phyloP scores from a whole-genome alignment of 179 eudicot genomes.

The Heliamphora pulchella region DNA sequence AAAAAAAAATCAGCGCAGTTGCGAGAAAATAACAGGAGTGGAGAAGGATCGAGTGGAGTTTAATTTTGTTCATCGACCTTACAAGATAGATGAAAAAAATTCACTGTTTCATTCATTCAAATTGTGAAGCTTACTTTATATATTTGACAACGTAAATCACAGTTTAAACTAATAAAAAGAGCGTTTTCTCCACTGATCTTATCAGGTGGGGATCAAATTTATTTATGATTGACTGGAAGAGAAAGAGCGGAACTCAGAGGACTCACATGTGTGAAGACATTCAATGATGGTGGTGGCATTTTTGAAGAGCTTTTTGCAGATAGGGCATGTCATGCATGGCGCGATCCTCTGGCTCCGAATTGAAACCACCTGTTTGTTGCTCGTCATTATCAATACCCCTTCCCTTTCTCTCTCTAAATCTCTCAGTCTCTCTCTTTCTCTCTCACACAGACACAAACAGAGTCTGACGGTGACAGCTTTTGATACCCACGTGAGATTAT shows the following conservation, averaged over 20 bases:
- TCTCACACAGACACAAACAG: neutral
- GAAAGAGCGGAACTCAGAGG: neutral
- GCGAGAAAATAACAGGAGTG: neutral
- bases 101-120: too few relatives aligned
- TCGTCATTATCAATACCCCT: neutral
- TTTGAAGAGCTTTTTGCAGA: constrained; percentile 19
- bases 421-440: neutral
- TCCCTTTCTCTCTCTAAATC: neutral
- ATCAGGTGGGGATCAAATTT: too few relatives aligned
- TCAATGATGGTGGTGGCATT: constrained; percentile 19
- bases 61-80: too few relatives aligned
- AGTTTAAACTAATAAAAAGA: too few relatives aligned
- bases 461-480: constrained; percentile 1
- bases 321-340: constrained; percentile 16
- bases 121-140: too few relatives aligned
- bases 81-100: too few relatives aligned
- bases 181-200: too few relatives aligned
- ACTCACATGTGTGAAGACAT: constrained; percentile 24
- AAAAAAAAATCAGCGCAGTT: too few relatives aligned
- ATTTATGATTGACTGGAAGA: neutral
- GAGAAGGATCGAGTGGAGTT: neutral
- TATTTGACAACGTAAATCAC: too few relatives aligned
- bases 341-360: neutral
- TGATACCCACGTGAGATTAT: constrained; percentile 5
- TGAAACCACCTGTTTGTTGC: neutral